A percentile compares a stretch with the other conserved stretches of the same genome.
phyloP scores from a whole-genome alignment of 306 rosid genomes.

The Quercus dentata region DNA sequence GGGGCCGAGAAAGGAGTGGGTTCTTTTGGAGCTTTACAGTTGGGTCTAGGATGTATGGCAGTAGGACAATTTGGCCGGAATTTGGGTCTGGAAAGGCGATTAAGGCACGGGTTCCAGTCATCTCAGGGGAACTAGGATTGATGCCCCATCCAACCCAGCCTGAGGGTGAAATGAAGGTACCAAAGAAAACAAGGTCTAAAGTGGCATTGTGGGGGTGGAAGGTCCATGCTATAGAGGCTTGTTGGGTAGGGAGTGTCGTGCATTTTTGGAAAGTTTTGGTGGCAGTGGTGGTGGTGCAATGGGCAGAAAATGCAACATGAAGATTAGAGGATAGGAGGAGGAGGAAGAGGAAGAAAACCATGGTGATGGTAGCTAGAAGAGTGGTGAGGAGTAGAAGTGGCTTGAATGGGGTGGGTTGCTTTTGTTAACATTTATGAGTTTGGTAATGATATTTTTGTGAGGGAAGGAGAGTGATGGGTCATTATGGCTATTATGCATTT shows the following conservation, averaged over 20 bases:
- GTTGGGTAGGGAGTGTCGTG: constrained; percentile 82
- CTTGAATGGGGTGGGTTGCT: constrained; percentile 18
- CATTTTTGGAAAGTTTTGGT: constrained; percentile 67
- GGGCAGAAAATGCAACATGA: constrained; percentile 44
- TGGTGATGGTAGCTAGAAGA: constrained; percentile 17
- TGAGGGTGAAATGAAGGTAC: constrained; percentile 89
- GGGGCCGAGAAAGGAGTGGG: constrained; percentile 82
- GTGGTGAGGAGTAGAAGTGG: neutral
- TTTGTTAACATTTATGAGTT: constrained; percentile 35
- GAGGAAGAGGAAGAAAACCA: constrained; percentile 36
- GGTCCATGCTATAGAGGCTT: constrained; percentile 97
- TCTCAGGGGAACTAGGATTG: constrained; percentile 70
- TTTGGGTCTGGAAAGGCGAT: constrained; percentile 83
- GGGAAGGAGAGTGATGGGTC: constrained; percentile 14
- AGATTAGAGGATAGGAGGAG: constrained; percentile 30
- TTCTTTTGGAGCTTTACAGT: constrained; percentile 70
- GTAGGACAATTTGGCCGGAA: constrained; percentile 69
- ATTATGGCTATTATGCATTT: constrained; percentile 33
- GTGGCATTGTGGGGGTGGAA: constrained; percentile 69
- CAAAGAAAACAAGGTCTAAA: constrained; percentile 76
- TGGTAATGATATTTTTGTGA: constrained; percentile 30
- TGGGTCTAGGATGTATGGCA: constrained; percentile 76
- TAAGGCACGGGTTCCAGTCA: constrained; percentile 82
- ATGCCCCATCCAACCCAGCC: constrained; percentile 98
- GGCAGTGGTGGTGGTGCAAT: constrained; percentile 60